Base-by-base conservation (phyloP, 352 stramenopile genomes). In the Phytophthora sp. region DNA sequence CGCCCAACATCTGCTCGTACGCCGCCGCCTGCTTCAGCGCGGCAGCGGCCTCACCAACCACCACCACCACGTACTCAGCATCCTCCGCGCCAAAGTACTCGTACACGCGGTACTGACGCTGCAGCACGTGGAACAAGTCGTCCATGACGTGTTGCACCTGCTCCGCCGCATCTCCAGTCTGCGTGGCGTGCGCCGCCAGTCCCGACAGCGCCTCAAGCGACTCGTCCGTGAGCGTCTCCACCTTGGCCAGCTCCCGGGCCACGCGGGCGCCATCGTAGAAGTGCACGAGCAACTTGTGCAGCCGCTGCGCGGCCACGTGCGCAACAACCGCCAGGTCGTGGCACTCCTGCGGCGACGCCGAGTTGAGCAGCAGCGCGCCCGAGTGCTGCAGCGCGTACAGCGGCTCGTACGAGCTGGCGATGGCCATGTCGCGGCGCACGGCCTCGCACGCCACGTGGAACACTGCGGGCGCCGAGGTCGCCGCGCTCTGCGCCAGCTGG, bases 251-350 rank as follows among this genome's bases (percentile, higher is more conserved):
- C 60, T 92, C 80, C n/a, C 71, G 67, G 0, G 79, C 79, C 10
- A 93, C 77, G 51, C 83, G 84, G 26, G 80, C 65, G 21, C 83
- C 83, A 46, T 95, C 87, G 61, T 91, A 95, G 50, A 95, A 94
- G 72, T 93, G 81, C 21, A 95, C 72, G 24, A 90, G 54, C 21
- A 91, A 71, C 60, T 88, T 88, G 44, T 72, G 66, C 23, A 89
- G 73, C 0, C 79, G 76, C 53, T 76, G 52, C 18, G 83, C 82
- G 5, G 79, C 82, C 42, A 95, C 74, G 55, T 95, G 83, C 3
- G 84, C 83, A 17, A 92, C 79, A 8, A 95, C 73, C 0, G 84
- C 82, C 5, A 95, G 52, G 56, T 95, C 87, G 62, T 95, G 87
- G 49, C 79, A 86, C 56, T 94, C 87, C 57, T 92, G 83, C 9